Conservation (phyloP, 768 basidiomycete genomes). For the Amanita muscaria region DNA sequence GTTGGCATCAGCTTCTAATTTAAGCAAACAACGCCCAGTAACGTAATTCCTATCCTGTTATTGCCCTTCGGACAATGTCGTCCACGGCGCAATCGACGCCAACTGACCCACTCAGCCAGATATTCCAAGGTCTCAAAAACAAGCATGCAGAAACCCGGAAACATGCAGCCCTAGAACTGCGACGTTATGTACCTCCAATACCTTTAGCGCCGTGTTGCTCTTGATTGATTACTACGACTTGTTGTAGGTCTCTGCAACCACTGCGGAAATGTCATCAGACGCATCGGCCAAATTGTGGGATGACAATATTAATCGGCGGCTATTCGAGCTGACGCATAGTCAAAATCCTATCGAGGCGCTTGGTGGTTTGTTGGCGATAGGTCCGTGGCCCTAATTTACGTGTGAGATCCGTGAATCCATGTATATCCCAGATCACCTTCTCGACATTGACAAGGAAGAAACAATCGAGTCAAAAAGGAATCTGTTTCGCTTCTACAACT, state of each 20-base stretch:
- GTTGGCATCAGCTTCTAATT: constrained; percentile 2
- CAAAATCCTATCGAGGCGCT: constrained; percentile 71
- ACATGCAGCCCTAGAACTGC: constrained; percentile 63
- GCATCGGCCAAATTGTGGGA: constrained; percentile 80
- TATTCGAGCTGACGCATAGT: constrained; percentile 81
- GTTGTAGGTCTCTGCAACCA: constrained; percentile 56
- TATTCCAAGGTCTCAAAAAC: constrained; percentile 60
- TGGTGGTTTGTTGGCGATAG: constrained; percentile 83
- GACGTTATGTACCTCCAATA: constrained; percentile 58
- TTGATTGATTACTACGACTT: constrained; percentile 11
- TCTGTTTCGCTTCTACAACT: constrained; percentile 84
- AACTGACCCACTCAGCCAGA: constrained; percentile 52
- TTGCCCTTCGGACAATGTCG: constrained; percentile 39
- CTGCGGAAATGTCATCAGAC: constrained; percentile 77
- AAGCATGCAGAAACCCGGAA: constrained; percentile 55
- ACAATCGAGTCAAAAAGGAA: constrained; percentile 73
- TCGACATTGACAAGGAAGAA: constrained; percentile 72
- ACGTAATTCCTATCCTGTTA: not conserved
- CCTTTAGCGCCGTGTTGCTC: constrained; percentile 8
- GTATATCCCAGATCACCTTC: constrained; percentile 51
- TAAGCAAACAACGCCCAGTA: constrained; percentile 12
- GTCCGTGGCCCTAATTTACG: constrained; percentile 30
- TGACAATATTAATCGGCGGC: constrained; percentile 66
- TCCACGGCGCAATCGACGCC: constrained; percentile 48
- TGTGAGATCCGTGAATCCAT: constrained; percentile 8